These are phyloP conservation scores for Rheum nobile DNA, from an alignment of 148 eudicot genomes.

Conservation along the genomic window DNA sequence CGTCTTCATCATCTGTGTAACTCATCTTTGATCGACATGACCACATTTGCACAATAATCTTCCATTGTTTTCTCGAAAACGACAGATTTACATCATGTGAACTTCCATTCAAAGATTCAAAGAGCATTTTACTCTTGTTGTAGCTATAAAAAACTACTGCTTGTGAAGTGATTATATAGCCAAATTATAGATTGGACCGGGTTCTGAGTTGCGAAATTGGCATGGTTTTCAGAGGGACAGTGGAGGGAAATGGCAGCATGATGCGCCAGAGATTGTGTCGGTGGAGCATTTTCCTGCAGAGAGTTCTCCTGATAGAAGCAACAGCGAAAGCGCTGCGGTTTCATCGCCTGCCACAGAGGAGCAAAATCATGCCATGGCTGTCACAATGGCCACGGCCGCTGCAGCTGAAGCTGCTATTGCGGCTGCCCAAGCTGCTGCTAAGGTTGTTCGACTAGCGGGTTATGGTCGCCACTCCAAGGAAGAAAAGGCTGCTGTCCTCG, in stretches of 20 bases:
- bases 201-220: not conserved
- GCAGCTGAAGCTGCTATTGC: conserved; percentile 74
- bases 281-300: conserved; percentile 76
- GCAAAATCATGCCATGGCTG: conserved; percentile 29
- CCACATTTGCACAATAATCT: not conserved
- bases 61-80: not conserved
- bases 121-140: too few species aligned
- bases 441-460: conserved; percentile 39
- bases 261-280: conserved; percentile 67
- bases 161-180: too few species aligned
- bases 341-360: not conserved
- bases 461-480: conserved; percentile 19
- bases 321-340: conserved; percentile 13
- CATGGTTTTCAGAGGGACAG: conserved; percentile 29
- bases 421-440: conserved; percentile 61
- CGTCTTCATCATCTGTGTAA: not conserved
- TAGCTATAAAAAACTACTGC: too few species aligned
- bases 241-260: conserved; percentile 36
- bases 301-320: conserved; percentile 59
- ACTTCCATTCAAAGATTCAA: too few species aligned
- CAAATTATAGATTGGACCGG: not conserved
- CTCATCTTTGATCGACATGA: not conserved
- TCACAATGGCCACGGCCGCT: conserved; percentile 58
- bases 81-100: not conserved
- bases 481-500: conserved; percentile 41